Percentiles rank a stretch among this genome's conserved stretches.
Evolutionary conservation across 257 asterid species (phyloP).

Genomic region (Solanum dulcamara): DNA sequence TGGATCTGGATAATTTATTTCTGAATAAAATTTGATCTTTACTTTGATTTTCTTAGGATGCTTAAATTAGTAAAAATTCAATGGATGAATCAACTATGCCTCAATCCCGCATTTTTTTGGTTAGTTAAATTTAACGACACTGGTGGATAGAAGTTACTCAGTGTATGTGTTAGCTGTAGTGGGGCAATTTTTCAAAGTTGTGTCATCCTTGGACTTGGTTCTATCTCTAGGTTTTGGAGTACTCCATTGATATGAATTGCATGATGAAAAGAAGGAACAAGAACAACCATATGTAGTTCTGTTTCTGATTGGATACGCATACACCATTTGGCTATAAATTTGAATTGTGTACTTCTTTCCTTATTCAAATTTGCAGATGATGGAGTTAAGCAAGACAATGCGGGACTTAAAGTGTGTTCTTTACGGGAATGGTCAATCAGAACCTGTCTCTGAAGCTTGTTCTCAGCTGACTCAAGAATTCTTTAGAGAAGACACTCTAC

Average conservation of each 20-base stretch:
- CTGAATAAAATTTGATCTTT: background rate
- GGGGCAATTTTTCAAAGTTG: background rate
- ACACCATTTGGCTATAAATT: background rate
- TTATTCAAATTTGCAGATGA: slow-evolving; percentile 16
- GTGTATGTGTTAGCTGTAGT: background rate
- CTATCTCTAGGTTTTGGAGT: background rate
- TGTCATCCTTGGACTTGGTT: background rate
- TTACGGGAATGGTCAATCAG: slow-evolving; percentile 51
- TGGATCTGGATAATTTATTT: background rate
- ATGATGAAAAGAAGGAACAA: background rate
- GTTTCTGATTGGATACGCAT: background rate
- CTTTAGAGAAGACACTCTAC: slow-evolving; percentile 48
- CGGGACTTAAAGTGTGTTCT: slow-evolving; percentile 49
- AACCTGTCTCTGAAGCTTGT: slow-evolving; percentile 54
- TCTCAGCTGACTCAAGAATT: slow-evolving; percentile 59
- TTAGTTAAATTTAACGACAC: background rate
- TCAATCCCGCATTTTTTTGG: background rate
- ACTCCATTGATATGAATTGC: background rate
- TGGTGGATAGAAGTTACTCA: background rate
- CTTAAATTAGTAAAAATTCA: background rate
- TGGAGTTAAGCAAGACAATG: slow-evolving; percentile 38
- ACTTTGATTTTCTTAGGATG: background rate
- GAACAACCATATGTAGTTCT: background rate
- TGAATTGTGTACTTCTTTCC: background rate
- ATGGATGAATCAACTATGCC: background rate